A percentile compares a stretch with the other conserved stretches of the same genome.
Evolutionary conservation across 108 stramenopile genomes (phyloP).

Genomic region (Nitzschia sp.): DNA sequence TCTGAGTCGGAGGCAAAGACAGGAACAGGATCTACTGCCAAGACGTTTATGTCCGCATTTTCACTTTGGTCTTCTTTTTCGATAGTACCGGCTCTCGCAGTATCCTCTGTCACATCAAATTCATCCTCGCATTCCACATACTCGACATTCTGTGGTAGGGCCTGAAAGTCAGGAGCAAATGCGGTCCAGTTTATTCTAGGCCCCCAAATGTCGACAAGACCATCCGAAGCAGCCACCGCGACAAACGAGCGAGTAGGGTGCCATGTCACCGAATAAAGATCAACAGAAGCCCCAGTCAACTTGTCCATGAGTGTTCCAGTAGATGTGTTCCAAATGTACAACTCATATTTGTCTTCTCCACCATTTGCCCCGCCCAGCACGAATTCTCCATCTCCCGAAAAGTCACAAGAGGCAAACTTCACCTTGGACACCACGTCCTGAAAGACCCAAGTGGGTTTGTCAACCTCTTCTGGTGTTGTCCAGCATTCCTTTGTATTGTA

Average conservation of each 20-base stretch:
- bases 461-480: conserved; percentile 27
- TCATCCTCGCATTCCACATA: conserved; percentile 79
- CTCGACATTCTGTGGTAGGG: conserved; percentile 69
- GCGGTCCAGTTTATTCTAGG: conserved; percentile 72
- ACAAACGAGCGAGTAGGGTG: conserved; percentile 83
- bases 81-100: not conserved
- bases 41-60: conserved; percentile 49
- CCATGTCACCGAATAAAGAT: conserved; percentile 63
- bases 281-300: conserved; percentile 61
- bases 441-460: conserved; percentile 59
- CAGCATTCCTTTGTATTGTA: conserved; percentile 60
- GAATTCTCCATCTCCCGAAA: conserved; percentile 79
- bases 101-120: conserved; percentile 59
- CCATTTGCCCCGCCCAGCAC: conserved; percentile 73
- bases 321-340: conserved; percentile 72
- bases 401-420: conserved; percentile 67
- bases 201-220: conserved; percentile 79
- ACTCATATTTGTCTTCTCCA: conserved; percentile 50
- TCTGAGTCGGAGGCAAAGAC: conserved; percentile 77
- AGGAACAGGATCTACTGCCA: conserved; percentile 53
- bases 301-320: conserved; percentile 79
- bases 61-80: conserved; percentile 44
- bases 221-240: conserved; percentile 78
- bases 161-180: conserved; percentile 86
- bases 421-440: conserved; percentile 70